Evolutionary conservation across 1,139 yeast species (phyloP).

Genomic region (Taiozyma onychis): DNA sequence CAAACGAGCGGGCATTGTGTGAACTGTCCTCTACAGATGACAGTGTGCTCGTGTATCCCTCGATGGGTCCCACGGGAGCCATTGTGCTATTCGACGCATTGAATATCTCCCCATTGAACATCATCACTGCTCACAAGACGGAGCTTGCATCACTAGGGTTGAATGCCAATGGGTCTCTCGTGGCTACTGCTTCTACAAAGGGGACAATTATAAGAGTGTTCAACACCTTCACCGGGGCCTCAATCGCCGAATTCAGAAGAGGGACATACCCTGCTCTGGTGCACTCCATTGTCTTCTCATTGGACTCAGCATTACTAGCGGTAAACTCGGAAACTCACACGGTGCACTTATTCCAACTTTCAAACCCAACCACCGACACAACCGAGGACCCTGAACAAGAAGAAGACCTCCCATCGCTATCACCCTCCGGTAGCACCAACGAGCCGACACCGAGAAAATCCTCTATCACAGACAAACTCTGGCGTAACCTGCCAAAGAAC

Average conservation of each 20-base stretch:
- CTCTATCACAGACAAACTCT: slow-evolving; percentile 18
- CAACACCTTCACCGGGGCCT: slow-evolving; percentile 28
- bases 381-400: slow-evolving; percentile 2
- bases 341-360: slow-evolving; percentile 54
- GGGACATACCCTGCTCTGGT: slow-evolving; percentile 62
- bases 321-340: slow-evolving; percentile 67
- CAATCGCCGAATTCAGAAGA: slow-evolving; percentile 53
- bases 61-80: slow-evolving; percentile 19
- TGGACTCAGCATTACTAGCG: slow-evolving; percentile 46
- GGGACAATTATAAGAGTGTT: slow-evolving; percentile 68
- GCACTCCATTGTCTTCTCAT: slow-evolving; percentile 48
- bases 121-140: slow-evolving; percentile 55
- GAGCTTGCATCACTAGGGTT: slow-evolving; percentile 41
- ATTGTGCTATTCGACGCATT: slow-evolving; percentile 53
- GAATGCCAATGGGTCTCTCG: slow-evolving; percentile 44
- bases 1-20: slow-evolving; percentile 35
- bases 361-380: background rate
- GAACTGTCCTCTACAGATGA: slow-evolving; percentile 46
- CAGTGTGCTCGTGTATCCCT: slow-evolving; percentile 40
- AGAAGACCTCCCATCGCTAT: background rate
- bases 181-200: slow-evolving; percentile 66
- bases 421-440: slow-evolving; percentile 2
- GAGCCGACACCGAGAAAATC: slow-evolving; percentile 7
- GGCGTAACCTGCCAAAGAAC: slow-evolving; percentile 27
- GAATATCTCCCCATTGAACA: slow-evolving; percentile 46